Conservation (phyloP, 345 rosid genomes). For the Mangifera indica region DNA sequence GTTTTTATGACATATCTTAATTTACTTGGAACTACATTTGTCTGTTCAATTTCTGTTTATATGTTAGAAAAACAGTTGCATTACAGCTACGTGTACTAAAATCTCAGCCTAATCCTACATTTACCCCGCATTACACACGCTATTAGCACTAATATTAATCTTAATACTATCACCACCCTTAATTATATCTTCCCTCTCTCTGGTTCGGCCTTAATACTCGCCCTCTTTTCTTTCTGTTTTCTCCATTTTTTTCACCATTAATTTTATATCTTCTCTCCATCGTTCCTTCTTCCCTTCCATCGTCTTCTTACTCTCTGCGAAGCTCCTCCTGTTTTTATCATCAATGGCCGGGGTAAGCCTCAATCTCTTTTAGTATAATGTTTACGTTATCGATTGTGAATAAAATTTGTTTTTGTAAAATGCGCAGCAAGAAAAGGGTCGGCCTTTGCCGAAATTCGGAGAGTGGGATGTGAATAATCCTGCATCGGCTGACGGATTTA, state of each 20-base stretch:
- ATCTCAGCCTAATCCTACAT: background rate
- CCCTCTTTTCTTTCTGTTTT: constrained; percentile 4
- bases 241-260: background rate
- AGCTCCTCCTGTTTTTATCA: background rate
- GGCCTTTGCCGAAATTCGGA: constrained; percentile 25
- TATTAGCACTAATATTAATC: no score
- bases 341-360: constrained; percentile 20
- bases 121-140: no score
- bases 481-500: constrained; percentile 25
- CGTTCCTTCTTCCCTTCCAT: background rate
- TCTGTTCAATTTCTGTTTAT: background rate
- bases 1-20: no score
- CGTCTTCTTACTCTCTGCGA: background rate
- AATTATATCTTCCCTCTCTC: background rate
- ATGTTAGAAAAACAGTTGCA: background rate
- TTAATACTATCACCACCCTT: no score
- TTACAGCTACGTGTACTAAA: background rate
- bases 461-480: constrained; percentile 28
- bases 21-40: background rate
- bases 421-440: constrained; percentile 11
- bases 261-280: background rate
- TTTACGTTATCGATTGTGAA: background rate
- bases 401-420: background rate
- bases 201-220: constrained; percentile 13
- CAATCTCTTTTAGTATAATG: no score